Conservation (phyloP, 768 basidiomycete species). For the Boletellus sp. region DNA sequence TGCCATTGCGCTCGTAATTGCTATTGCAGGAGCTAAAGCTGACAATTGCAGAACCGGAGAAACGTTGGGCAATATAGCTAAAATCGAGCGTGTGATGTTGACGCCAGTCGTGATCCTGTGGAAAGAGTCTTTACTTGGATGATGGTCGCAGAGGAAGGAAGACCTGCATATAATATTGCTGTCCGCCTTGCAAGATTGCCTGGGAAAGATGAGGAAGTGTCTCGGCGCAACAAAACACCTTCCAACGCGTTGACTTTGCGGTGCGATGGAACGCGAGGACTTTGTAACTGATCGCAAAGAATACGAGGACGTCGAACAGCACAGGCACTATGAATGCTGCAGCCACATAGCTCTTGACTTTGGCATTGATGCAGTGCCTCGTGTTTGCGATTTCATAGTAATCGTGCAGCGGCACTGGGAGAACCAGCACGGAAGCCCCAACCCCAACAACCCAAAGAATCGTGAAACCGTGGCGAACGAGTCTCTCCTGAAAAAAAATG, state of each 20-base stretch:
- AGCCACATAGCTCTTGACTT: conserved; percentile 22
- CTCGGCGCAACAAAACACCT: conserved; percentile 18
- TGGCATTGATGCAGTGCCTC: conserved; percentile 27
- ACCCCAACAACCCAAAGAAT: conserved; percentile 32
- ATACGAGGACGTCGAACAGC: conserved; percentile 34
- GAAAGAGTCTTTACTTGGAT: background rate
- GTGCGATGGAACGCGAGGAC: conserved; percentile 20
- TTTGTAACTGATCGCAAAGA: conserved; percentile 32
- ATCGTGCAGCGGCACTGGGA: conserved; percentile 23
- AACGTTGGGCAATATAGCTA: conserved; percentile 16
- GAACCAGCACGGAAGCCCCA: conserved; percentile 24
- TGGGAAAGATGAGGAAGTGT: conserved; percentile 32
- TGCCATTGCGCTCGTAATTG: conserved; percentile 32
- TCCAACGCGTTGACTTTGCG: conserved; percentile 10
- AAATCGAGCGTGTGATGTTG: conserved; percentile 28
- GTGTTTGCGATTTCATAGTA: conserved; percentile 33
- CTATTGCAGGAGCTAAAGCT: conserved; percentile 27
- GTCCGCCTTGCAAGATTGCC: conserved; percentile 36
- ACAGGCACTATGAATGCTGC: conserved; percentile 28
- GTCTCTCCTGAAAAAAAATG: conserved; percentile 24
- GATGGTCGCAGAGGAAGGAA: background rate
- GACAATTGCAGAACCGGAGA: conserved; percentile 22
- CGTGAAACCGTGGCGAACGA: conserved; percentile 24
- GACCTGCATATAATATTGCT: conserved; percentile 37
- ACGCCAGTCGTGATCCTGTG: conserved; percentile 32